Percentiles rank a stretch among this genome's conserved stretches.
Conservation (phyloP, 345 rosid species). For the Moricandia arvensis region DNA sequence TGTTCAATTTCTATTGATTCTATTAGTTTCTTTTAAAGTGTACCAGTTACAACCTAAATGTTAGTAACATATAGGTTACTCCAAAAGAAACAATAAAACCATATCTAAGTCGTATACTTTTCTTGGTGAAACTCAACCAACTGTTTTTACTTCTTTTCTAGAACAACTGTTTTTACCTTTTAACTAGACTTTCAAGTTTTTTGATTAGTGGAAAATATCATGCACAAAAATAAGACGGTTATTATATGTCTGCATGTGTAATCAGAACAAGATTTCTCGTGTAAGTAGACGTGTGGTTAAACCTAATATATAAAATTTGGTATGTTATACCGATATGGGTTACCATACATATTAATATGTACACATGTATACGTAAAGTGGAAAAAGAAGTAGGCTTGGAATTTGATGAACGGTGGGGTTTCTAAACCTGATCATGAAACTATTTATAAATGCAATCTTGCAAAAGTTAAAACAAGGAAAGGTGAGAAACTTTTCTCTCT, state of each 20-base stretch:
- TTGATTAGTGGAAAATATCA: not conserved
- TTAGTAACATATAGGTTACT: not conserved
- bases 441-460: slow-evolving; percentile 36
- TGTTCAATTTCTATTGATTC: no score
- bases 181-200: not conserved
- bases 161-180: not conserved
- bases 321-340: not conserved
- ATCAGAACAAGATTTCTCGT: not conserved
- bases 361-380: not conserved
- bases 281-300: not conserved
- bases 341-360: not conserved
- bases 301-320: not conserved
- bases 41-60: no score
- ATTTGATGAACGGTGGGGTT: slow-evolving; percentile 33
- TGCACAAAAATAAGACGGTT: not conserved
- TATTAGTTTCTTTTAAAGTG: no score
- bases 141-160: not conserved
- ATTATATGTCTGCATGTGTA: not conserved
- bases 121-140: not conserved
- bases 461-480: slow-evolving; percentile 41
- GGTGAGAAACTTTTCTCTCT: slow-evolving; percentile 50
- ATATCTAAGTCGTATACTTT: not conserved
- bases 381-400: slow-evolving; percentile 20
- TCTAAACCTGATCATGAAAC: slow-evolving; percentile 19
- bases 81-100: no score